A percentile compares a stretch with the other conserved stretches of the same genome.
phyloP scores from a whole-genome alignment of 75 land plant genomes.

The Pinus albicaulis region DNA sequence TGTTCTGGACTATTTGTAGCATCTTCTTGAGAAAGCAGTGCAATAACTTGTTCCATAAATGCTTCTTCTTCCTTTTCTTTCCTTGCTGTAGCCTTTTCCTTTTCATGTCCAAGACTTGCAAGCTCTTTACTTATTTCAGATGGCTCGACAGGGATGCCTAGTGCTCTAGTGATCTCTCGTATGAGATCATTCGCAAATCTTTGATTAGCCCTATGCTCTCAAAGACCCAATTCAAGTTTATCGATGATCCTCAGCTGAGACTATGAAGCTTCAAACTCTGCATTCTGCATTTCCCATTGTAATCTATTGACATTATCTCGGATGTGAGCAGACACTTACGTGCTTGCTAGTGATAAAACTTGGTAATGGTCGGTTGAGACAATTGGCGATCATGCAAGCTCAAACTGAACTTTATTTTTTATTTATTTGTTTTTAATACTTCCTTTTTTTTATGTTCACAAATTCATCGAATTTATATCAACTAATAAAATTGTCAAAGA shows the following conservation, averaged over 20 bases:
- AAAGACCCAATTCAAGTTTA: slow-evolving; percentile 48
- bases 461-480: too few species aligned
- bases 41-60: slow-evolving; percentile 61
- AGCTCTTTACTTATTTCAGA: slow-evolving; percentile 61
- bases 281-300: slow-evolving; percentile 51
- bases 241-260: slow-evolving; percentile 34
- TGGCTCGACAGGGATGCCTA: slow-evolving; percentile 64
- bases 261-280: slow-evolving; percentile 49
- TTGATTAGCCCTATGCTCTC: slow-evolving; percentile 52
- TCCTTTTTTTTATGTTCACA: too few species aligned
- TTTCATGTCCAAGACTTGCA: slow-evolving; percentile 40
- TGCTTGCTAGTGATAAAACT: slow-evolving; percentile 50
- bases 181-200: slow-evolving; percentile 60
- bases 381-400: too few species aligned
- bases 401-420: too few species aligned
- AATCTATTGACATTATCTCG: slow-evolving; percentile 42
- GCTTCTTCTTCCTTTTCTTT: slow-evolving; percentile 48
- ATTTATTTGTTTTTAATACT: too few species aligned
- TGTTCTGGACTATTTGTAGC: slow-evolving; percentile 41
- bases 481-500: too few species aligned
- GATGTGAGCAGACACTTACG: slow-evolving; percentile 48
- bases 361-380: too few species aligned
- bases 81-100: slow-evolving; percentile 47
- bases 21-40: slow-evolving; percentile 53
- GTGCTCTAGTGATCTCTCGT: slow-evolving; percentile 49